phyloP scores from a whole-genome alignment of 352 stramenopile species.

The Globisporangium uncinulatum region DNA sequence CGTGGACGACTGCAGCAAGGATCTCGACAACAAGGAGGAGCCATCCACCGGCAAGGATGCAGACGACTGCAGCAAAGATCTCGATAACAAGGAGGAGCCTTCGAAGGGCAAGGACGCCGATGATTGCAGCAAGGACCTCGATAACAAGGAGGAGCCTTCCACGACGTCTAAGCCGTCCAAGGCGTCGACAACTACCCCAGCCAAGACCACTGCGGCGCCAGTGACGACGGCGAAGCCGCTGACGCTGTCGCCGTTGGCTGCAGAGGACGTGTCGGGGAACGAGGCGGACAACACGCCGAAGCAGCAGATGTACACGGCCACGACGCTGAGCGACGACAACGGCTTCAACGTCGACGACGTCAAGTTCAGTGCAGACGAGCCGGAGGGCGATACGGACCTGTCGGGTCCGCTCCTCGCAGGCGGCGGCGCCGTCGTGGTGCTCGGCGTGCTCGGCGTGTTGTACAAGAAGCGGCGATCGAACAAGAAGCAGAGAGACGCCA shows the following conservation, averaged over 20 bases:
- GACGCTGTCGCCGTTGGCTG: constrained; percentile 30
- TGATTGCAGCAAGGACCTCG: constrained; percentile 13
- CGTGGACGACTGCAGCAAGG: constrained; percentile 17
- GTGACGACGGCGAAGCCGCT: constrained; percentile 15
- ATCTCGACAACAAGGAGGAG: constrained; percentile 7
- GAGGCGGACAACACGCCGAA: constrained; percentile 21
- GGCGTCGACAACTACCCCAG: constrained; percentile 10
- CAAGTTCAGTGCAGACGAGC: constrained; percentile 30
- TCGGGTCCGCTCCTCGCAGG: constrained; percentile 23
- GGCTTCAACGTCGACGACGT: constrained; percentile 31
- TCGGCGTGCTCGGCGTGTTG: constrained; percentile 38
- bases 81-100: constrained; percentile 21
- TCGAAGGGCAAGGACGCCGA: constrained; percentile 14
- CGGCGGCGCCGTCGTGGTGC: constrained; percentile 32
- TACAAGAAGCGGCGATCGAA: constrained; percentile 62
- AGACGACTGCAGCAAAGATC: constrained; percentile 8
- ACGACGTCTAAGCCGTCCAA: constrained; percentile 6
- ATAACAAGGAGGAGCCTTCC: constrained; percentile 7
- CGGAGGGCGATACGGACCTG: constrained; percentile 6
- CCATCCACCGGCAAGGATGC: constrained; percentile 9
- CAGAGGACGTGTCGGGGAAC: constrained; percentile 18
- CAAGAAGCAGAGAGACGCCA: constrained; percentile 35
- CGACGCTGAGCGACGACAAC: constrained; percentile 13
- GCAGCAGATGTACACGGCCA: constrained; percentile 11
- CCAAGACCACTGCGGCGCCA: constrained; percentile 16